phyloP scores from a whole-genome alignment of 2,329 filamentous ascomycete genomes.

The Niveomyces coronatus region DNA sequence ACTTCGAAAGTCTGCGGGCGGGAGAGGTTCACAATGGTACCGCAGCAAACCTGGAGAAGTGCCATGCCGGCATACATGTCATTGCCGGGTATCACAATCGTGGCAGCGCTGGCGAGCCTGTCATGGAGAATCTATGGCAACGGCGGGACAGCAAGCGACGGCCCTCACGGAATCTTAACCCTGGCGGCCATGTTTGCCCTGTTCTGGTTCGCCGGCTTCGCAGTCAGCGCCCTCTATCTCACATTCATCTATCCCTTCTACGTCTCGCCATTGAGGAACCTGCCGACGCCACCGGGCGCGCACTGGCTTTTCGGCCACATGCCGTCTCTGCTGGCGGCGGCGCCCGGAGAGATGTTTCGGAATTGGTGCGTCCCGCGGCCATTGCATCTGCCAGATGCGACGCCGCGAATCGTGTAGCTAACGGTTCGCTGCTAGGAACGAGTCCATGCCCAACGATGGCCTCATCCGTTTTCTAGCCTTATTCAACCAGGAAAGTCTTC shows the following conservation, averaged over 20 bases:
- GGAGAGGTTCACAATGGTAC: background rate
- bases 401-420: too few relatives aligned
- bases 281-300: slow-evolving; percentile 31
- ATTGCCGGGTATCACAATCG: background rate
- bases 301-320: slow-evolving; percentile 41
- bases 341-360: slow-evolving; percentile 34
- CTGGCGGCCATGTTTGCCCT: slow-evolving; percentile 25
- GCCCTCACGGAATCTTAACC: background rate
- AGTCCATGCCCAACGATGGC: slow-evolving; percentile 54
- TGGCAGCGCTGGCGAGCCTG: background rate
- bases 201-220: slow-evolving; percentile 22
- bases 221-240: slow-evolving; percentile 21
- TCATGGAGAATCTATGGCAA: background rate
- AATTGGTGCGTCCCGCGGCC: slow-evolving; percentile 32
- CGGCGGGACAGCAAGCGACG: background rate
- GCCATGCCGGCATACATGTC: background rate
- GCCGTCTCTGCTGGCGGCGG: slow-evolving; percentile 24
- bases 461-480: slow-evolving; percentile 55
- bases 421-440: too few relatives aligned
- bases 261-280: slow-evolving; percentile 31
- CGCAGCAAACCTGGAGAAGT: background rate
- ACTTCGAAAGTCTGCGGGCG: too few relatives aligned
- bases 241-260: slow-evolving; percentile 32
- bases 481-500: slow-evolving; percentile 52
- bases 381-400: slow-evolving; percentile 18